A percentile compares a stretch with the other conserved stretches of the same genome.
Evolutionary conservation across 805 yeast species (phyloP).

Genomic region (Gaillardinia entomophila): DNA sequence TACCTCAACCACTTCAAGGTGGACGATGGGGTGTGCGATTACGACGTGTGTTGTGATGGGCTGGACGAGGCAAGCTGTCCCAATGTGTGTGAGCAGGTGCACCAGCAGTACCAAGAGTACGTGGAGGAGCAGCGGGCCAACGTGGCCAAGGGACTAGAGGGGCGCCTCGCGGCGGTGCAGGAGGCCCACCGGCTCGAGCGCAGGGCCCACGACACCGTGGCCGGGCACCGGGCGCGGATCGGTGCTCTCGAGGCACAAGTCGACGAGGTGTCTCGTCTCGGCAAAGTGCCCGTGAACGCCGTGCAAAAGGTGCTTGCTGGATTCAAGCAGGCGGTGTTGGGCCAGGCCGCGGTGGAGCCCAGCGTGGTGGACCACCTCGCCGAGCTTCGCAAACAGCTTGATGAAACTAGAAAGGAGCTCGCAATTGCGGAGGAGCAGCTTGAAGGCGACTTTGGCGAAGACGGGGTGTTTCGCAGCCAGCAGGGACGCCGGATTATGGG

Average conservation of each 20-base stretch:
- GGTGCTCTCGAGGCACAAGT: no score
- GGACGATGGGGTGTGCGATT: slow-evolving; percentile 90
- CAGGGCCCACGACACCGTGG: no score
- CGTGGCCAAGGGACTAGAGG: slow-evolving; percentile 4
- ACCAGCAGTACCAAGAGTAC: slow-evolving; percentile 23
- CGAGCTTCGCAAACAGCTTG: no score
- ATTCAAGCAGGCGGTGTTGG: not conserved
- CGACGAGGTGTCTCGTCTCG: no score
- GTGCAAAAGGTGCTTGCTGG: not conserved
- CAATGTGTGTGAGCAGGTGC: slow-evolving; percentile 48
- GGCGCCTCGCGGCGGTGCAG: not conserved
- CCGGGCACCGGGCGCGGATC: no score
- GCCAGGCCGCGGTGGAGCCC: not conserved
- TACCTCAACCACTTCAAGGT: slow-evolving; percentile 63
- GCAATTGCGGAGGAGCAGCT: slow-evolving; percentile 14
- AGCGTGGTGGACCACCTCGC: not conserved
- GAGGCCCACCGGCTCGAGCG: no score
- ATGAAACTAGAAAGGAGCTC: slow-evolving; percentile 10
- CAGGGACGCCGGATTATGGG: no score
- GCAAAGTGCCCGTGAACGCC: not conserved
- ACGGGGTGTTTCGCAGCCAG: slow-evolving; percentile 59
- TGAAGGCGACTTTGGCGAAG: slow-evolving; percentile 46
- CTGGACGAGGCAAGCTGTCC: slow-evolving; percentile 75
- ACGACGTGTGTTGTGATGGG: slow-evolving; percentile 88
- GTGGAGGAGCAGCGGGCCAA: not conserved